phyloP scores from a whole-genome alignment of 2,329 filamentous ascomycete genomes.

The Aspergillus texensis region DNA sequence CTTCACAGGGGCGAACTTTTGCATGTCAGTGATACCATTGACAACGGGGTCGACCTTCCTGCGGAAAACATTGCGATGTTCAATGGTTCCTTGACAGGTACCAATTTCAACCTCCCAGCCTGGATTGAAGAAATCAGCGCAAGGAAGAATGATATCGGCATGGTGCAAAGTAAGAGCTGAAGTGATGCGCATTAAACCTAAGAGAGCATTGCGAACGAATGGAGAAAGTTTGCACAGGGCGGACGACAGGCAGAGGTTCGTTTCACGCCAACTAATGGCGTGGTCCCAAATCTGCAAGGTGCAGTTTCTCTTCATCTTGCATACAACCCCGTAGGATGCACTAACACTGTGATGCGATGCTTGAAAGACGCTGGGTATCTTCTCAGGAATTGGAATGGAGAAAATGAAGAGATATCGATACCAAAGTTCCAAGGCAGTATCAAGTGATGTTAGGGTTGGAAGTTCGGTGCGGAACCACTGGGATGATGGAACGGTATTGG shows the following conservation, averaged over 20 bases:
- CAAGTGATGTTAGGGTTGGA: slow-evolving; percentile 40
- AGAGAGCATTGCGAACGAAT: slow-evolving; percentile 52
- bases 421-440: slow-evolving; percentile 44
- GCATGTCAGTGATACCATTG: slow-evolving; percentile 67
- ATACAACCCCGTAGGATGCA: slow-evolving; percentile 63
- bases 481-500: slow-evolving; percentile 38
- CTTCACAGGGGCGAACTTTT: slow-evolving; percentile 62
- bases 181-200: slow-evolving; percentile 52
- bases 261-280: slow-evolving; percentile 64
- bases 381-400: slow-evolving; percentile 59
- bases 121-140: slow-evolving; percentile 64
- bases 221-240: slow-evolving; percentile 53
- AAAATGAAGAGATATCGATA: slow-evolving; percentile 57
- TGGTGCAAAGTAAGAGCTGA: slow-evolving; percentile 54
- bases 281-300: slow-evolving; percentile 67
- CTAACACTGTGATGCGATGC: slow-evolving; percentile 65
- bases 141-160: slow-evolving; percentile 62
- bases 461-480: slow-evolving; percentile 44
- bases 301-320: slow-evolving; percentile 62
- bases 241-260: slow-evolving; percentile 53
- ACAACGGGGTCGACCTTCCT: slow-evolving; percentile 67
- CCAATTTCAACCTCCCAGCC: slow-evolving; percentile 66
- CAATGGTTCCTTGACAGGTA: slow-evolving; percentile 58
- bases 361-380: slow-evolving; percentile 63
- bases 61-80: slow-evolving; percentile 59